A percentile compares a stretch with the other conserved stretches of the same genome.
These are phyloP conservation scores for Cylindrotheca fusiformis DNA, from an alignment of 108 stramenopile species.

Conservation along the genomic window DNA sequence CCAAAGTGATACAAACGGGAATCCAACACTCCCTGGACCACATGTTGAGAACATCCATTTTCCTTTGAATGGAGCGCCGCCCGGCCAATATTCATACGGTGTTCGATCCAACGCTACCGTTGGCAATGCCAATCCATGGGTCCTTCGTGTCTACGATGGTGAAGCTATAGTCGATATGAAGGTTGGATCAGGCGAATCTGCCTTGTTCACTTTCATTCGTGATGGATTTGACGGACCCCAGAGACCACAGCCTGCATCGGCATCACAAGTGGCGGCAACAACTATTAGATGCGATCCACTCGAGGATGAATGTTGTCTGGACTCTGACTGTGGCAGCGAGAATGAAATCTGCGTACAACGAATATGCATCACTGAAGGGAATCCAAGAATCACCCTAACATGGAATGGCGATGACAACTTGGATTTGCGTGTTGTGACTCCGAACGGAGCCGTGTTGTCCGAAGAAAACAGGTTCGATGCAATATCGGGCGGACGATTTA, in stretches of 20 bases:
- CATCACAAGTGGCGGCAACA: too few species aligned
- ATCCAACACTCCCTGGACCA: slow-evolving; percentile 7
- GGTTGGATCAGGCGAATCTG: slow-evolving; percentile 21
- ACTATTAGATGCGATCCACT: slow-evolving; percentile 22
- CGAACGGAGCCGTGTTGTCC: slow-evolving; percentile 13
- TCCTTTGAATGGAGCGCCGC: slow-evolving; percentile 16
- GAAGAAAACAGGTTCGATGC: neutral
- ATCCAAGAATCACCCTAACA: slow-evolving; percentile 26
- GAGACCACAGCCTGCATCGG: too few species aligned
- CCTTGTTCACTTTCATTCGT: slow-evolving; percentile 12
- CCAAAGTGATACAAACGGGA: slow-evolving; percentile 5
- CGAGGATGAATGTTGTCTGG: slow-evolving; percentile 25
- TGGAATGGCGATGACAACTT: slow-evolving; percentile 31
- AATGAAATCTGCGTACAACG: slow-evolving; percentile 19
- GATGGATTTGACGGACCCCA: slow-evolving; percentile 14
- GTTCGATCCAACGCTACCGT: slow-evolving; percentile 4
- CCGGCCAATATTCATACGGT: slow-evolving; percentile 16
- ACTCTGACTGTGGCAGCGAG: slow-evolving; percentile 14
- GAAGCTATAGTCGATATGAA: slow-evolving; percentile 16
- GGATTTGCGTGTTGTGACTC: slow-evolving; percentile 16
- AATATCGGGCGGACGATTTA: slow-evolving; percentile 5
- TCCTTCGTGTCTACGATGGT: slow-evolving; percentile 21
- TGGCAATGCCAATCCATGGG: slow-evolving; percentile 11
- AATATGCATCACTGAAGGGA: slow-evolving; percentile 20
- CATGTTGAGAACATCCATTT: slow-evolving; percentile 31